Evolutionary conservation across 768 basidiomycete genomes (phyloP).

Genomic region (Boletus speciosus): DNA sequence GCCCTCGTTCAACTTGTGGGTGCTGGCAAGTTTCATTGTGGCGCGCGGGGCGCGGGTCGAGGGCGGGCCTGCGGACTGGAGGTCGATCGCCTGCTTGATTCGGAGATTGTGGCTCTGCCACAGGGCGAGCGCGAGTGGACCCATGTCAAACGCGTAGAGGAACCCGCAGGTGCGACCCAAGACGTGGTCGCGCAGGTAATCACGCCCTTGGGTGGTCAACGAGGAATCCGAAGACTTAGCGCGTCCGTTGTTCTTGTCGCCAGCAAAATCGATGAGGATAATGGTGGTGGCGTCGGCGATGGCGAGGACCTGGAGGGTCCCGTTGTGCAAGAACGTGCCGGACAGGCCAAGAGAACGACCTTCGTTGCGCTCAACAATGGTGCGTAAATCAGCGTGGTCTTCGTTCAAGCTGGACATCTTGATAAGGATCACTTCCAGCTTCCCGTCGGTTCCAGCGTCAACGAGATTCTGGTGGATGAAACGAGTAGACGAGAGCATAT

Average conservation of each 20-base stretch:
- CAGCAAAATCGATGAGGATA: slow-evolving; percentile 25
- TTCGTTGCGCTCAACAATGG: slow-evolving; percentile 30
- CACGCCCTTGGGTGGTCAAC: slow-evolving; percentile 16
- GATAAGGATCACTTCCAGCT: slow-evolving; percentile 11
- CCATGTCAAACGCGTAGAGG: slow-evolving; percentile 32
- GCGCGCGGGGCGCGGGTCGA: slow-evolving; percentile 16
- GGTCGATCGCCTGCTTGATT: slow-evolving; percentile 33
- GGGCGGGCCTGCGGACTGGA: slow-evolving; percentile 21
- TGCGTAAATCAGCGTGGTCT: slow-evolving; percentile 19
- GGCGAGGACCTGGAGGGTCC: slow-evolving; percentile 25
- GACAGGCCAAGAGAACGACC: slow-evolving; percentile 33
- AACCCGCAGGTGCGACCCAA: slow-evolving; percentile 27
- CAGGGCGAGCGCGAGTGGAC: slow-evolving; percentile 27
- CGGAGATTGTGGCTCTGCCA: slow-evolving; percentile 32
- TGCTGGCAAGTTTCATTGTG: slow-evolving; percentile 16
- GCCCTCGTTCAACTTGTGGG: slow-evolving; percentile 1
- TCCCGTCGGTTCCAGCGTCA: slow-evolving; percentile 23
- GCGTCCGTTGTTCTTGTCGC: slow-evolving; percentile 34
- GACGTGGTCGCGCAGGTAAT: slow-evolving; percentile 29
- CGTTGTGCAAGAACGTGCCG: slow-evolving; percentile 17
- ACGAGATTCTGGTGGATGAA: slow-evolving; percentile 28
- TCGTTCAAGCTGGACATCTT: slow-evolving; percentile 23
- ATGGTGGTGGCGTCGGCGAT: slow-evolving; percentile 27
- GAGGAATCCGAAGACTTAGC: slow-evolving; percentile 21
- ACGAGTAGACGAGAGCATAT: slow-evolving; percentile 13